A percentile compares a stretch with the other conserved stretches of the same genome.
phyloP scores from a whole-genome alignment of 2,329 filamentous ascomycete species.

The Neonectria neomacrospora region DNA sequence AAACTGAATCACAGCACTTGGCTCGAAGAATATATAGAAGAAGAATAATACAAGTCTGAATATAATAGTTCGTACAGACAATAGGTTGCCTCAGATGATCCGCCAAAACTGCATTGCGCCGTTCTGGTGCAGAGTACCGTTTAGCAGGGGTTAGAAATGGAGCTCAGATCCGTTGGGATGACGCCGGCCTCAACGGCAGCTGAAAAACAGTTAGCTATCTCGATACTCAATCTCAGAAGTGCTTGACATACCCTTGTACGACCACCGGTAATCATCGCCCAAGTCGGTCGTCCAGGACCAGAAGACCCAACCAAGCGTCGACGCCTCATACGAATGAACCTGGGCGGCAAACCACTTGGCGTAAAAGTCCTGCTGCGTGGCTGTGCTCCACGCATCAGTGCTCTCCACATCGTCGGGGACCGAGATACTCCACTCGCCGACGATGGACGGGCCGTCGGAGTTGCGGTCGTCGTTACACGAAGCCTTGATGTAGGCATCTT shows the following conservation, averaged over 20 bases:
- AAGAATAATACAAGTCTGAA: conserved; percentile 10
- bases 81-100: neutral
- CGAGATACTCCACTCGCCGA: conserved; percentile 68
- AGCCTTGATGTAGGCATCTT: conserved; percentile 58
- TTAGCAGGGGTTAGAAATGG: conserved; percentile 35
- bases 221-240: neutral
- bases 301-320: conserved; percentile 40
- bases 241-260: conserved; percentile 36
- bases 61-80: neutral
- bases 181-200: conserved; percentile 38
- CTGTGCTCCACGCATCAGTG: conserved; percentile 47
- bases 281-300: conserved; percentile 43
- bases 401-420: conserved; percentile 61
- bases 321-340: conserved; percentile 38
- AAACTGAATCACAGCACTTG: neutral
- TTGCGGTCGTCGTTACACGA: conserved; percentile 61
- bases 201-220: conserved; percentile 19
- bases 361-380: conserved; percentile 39
- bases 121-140: neutral
- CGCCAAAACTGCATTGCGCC: too few relatives aligned
- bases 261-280: conserved; percentile 43
- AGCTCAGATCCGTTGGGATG: conserved; percentile 36
- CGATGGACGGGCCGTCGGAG: conserved; percentile 56
- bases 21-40: neutral
- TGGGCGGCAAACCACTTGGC: conserved; percentile 43